phyloP scores from a whole-genome alignment of 2,329 filamentous ascomycete species.

The Curvularia spicifera region DNA sequence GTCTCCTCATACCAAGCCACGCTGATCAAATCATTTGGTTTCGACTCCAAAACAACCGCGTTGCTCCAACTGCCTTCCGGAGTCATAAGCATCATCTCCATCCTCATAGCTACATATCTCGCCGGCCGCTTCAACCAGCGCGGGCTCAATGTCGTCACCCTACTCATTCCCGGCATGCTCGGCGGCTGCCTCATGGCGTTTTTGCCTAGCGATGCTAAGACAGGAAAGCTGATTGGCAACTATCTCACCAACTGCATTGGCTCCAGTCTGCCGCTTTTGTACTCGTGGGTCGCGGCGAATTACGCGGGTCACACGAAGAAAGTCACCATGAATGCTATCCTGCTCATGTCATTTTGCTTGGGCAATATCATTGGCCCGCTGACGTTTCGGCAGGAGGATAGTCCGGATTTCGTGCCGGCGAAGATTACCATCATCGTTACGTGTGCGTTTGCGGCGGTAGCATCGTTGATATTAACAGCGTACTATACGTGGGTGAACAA shows the following conservation, averaged over 20 bases:
- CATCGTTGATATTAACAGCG: constrained; percentile 47
- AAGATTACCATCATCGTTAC: constrained; percentile 52
- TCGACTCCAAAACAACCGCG: constrained; percentile 41
- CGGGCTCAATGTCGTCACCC: constrained; percentile 24
- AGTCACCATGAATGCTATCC: constrained; percentile 62
- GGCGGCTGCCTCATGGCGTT: constrained; percentile 34
- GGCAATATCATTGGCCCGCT: constrained; percentile 53
- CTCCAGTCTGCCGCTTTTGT: constrained; percentile 38
- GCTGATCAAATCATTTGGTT: constrained; percentile 47
- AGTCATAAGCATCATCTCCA: constrained; percentile 28
- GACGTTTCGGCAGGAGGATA: constrained; percentile 49
- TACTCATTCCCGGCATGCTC: constrained; percentile 29
- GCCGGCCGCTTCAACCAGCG: constrained; percentile 35
- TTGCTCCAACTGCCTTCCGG: constrained; percentile 41
- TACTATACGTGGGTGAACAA: constrained; percentile 41
- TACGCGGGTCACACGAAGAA: constrained; percentile 51
- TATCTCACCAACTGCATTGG: constrained; percentile 57
- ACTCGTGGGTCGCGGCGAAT: constrained; percentile 57
- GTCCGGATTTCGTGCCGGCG: constrained; percentile 49
- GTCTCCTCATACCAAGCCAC: constrained; percentile 43
- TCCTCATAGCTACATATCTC: constrained; percentile 32
- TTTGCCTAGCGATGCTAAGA: constrained; percentile 21
- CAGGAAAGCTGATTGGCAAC: constrained; percentile 38
- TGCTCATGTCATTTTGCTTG: constrained; percentile 52
- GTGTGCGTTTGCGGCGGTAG: constrained; percentile 46